Evolutionary conservation across 257 asterid genomes (phyloP).

Genomic region (Solanum paucissectum): DNA sequence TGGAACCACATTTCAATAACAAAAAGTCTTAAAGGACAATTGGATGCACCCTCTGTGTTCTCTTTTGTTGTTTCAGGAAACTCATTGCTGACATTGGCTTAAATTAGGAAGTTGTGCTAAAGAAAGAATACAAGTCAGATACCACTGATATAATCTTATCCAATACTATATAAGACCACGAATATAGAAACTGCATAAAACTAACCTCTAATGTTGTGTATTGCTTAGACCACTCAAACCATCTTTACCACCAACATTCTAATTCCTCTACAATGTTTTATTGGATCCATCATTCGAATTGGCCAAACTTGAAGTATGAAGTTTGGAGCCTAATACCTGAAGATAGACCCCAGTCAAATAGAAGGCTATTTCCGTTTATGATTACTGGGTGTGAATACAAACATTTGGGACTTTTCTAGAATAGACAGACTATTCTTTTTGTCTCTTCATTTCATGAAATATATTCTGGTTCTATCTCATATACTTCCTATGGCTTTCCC

Average conservation of each 20-base stretch:
- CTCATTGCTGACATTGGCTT: neutral
- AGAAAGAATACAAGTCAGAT: neutral
- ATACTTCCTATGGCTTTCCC: neutral
- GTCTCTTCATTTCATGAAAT: neutral
- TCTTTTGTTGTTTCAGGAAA: neutral
- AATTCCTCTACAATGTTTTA: neutral
- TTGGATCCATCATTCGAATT: neutral
- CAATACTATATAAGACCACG: neutral
- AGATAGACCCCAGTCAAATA: neutral
- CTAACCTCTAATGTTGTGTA: neutral
- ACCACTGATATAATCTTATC: neutral
- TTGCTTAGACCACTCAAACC: neutral
- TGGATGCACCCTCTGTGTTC: neutral
- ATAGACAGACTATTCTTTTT: neutral
- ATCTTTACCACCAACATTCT: neutral
- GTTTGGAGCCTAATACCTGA: neutral
- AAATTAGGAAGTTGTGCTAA: constrained; percentile 2
- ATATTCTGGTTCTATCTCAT: neutral
- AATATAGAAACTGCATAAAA: neutral
- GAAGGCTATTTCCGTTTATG: neutral
- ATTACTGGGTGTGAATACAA: neutral
- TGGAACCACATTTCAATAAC: neutral
- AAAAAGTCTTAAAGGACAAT: neutral
- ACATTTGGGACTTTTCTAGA: neutral
- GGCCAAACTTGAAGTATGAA: neutral